Evolutionary conservation across 306 rosid genomes (phyloP), one percentile per base, ranked within the genome.

Genomic region (Albizia julibrissin): DNA sequence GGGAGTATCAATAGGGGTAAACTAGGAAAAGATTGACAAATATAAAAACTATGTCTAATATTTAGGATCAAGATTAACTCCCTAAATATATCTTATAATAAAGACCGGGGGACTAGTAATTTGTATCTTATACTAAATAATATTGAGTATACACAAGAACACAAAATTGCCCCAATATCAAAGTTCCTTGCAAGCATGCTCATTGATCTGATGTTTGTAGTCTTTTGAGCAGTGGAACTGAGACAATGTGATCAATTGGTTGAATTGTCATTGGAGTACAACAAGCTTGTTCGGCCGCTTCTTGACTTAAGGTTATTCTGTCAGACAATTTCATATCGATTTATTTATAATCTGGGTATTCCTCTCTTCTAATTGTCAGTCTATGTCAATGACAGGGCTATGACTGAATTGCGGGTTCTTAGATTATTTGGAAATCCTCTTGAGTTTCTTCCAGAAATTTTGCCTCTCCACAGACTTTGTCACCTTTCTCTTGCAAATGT

Each of bases 401-500:
- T 95, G 98, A 89, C 98, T 72, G 95, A 95, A 86, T 90, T 95
- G 56, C 88, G 91, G 76, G 91, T 95, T 84, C 97, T 95, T 78
- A 91, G 95, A 88, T 88, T 95, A 69, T 95, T 87, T 78, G 98
- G 97, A 72, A 95, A 95, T 88, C 98, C 99, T 81, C 97, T 95
- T 11, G 99, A 95, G 87, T 95, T 95, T 85, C 98, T 95, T 89
- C 99, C 99, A 33, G 97, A 93, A 88, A 89, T 95, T 83, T 87
- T 91, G 89, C 97, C 99, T 24, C 92, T 95, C 85, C 93, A 87
- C 90, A 93, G 89, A 83, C 94, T 95, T 74, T 93, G 88, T 64
- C 98, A 93, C 85, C 91, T 95, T 76, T 91, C 99, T 85, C 98
- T 95, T 77, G 99, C 99, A 26, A 93, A 95, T 85, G 87, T 95